Conservation (phyloP, 352 stramenopile genomes). For the Detonula confervacea region DNA sequence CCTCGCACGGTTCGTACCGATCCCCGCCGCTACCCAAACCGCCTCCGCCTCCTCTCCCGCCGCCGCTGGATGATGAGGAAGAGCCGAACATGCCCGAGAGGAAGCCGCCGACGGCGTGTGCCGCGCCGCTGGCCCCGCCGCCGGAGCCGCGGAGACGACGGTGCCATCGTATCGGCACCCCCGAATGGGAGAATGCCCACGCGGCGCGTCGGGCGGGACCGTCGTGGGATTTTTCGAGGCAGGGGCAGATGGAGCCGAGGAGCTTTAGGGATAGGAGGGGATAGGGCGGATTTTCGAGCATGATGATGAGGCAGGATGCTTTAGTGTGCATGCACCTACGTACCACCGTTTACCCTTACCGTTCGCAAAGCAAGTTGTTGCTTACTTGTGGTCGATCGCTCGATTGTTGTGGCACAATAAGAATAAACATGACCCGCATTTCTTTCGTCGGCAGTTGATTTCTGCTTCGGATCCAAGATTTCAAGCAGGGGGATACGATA, state of each 20-base stretch:
- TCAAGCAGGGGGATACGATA: too few relatives aligned
- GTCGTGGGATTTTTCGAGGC: slow-evolving; percentile 72
- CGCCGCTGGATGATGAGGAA: too few relatives aligned
- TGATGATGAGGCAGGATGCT: background rate
- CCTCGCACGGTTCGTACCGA: slow-evolving; percentile 23
- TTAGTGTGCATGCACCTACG: too few relatives aligned
- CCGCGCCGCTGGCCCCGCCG: background rate
- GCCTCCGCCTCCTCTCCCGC: background rate
- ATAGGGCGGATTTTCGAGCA: slow-evolving; percentile 41
- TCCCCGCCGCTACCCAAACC: slow-evolving; percentile 5
- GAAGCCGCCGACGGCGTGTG: slow-evolving; percentile 32
- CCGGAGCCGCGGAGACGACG: slow-evolving; percentile 22
- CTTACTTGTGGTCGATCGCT: too few relatives aligned
- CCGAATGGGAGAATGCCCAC: slow-evolving; percentile 25
- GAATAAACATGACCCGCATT: too few relatives aligned
- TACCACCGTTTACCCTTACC: too few relatives aligned
- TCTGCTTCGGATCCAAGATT: slow-evolving; percentile 9
- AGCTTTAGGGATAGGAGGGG: slow-evolving; percentile 63
- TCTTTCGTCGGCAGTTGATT: too few relatives aligned
- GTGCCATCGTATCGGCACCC: slow-evolving; percentile 52
- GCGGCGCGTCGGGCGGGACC: slow-evolving; percentile 51
- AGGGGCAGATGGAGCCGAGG: slow-evolving; percentile 63
- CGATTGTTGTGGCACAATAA: too few relatives aligned
- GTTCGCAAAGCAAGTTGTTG: too few relatives aligned
- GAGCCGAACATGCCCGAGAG: slow-evolving; percentile 55